Base-by-base conservation (phyloP, 2,329 filamentous ascomycete genomes). In the Alternaria viburni region DNA sequence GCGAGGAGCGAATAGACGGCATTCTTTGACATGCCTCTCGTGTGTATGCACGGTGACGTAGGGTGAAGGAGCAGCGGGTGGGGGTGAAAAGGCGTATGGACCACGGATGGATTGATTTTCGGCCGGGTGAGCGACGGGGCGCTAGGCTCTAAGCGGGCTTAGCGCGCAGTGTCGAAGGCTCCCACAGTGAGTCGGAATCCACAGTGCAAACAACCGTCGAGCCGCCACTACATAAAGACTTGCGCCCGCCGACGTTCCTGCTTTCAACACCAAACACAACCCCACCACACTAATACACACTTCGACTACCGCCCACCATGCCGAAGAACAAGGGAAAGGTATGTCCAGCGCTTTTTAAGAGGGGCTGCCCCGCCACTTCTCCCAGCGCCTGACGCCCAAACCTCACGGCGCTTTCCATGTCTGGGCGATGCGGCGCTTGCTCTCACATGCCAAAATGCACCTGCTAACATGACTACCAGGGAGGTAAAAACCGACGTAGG, bases 261-360 rank as follows among this genome's bases (percentile, higher is more conserved):
- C 43, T 15, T 44, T 12, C 23, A 52, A 51, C 47, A 59, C 54
- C 36, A 54, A 61, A 56, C 44, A 32, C 45, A 47, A 32, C 50
- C 10, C 26, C 54, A 52, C 54, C 62, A 57, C 43, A 54, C 60
- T 55, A 46, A 63, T 55, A 45, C 44, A 30, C n/a, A 44, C 57
- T 65, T 41, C 61, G 51, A 60, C 67, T 44, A 64, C 52, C 61
- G 57, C 69, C 74, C 83, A 90, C 83, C 67, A 97, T 97, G 94
- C 94, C 94, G 79, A 97, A 97, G 93, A 97, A 97, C 83, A 97
- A 97, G 90, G 94, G 94, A 94, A 97, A 97, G 86, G 93, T 97
- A 86, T 80, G 75, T 73, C n/a, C 47, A 64, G 15, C 17, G 15
- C 36, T 32, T 23, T 28, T 45, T 30, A 43, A 47, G 69, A 59